Percentiles rank a stretch among this genome's conserved stretches.
Evolutionary conservation across 2,329 filamentous ascomycete genomes (phyloP).

Genomic region (Chaetomium olivaceum): DNA sequence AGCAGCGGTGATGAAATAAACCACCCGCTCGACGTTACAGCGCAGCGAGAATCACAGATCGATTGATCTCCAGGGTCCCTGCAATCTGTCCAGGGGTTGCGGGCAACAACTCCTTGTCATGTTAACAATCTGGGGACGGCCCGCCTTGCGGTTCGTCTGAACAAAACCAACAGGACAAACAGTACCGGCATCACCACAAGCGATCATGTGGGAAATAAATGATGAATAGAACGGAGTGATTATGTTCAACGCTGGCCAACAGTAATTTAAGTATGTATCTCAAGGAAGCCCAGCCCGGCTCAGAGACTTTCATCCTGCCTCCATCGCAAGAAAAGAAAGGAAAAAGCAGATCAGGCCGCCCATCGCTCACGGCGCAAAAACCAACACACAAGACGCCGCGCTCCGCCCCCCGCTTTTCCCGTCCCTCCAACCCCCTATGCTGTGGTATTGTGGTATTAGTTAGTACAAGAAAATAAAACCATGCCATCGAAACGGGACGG

Average conservation of each 20-base stretch:
- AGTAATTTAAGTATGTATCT: slow-evolving; percentile 1
- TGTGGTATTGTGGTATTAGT: background rate
- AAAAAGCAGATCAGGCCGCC: background rate
- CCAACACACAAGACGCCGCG: slow-evolving; percentile 12
- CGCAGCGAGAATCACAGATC: background rate
- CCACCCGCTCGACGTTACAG: background rate
- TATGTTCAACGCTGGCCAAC: background rate
- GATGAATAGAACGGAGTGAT: background rate
- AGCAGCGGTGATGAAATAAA: background rate
- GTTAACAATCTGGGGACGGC: background rate
- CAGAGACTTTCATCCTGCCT: background rate
- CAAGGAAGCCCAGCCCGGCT: background rate
- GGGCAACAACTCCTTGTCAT: background rate
- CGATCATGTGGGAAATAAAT: background rate
- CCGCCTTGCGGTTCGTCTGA: background rate
- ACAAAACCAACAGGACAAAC: background rate
- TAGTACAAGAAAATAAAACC: background rate
- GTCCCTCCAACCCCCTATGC: background rate
- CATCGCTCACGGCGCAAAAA: background rate
- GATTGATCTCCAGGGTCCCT: background rate
- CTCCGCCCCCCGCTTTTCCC: slow-evolving; percentile 6
- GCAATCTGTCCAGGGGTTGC: background rate
- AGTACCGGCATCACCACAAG: background rate
- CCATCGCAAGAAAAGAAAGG: background rate
- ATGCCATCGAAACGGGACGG: background rate